phyloP scores from a whole-genome alignment of 2,329 filamentous ascomycete genomes.

The Neonectria magnoliae region DNA sequence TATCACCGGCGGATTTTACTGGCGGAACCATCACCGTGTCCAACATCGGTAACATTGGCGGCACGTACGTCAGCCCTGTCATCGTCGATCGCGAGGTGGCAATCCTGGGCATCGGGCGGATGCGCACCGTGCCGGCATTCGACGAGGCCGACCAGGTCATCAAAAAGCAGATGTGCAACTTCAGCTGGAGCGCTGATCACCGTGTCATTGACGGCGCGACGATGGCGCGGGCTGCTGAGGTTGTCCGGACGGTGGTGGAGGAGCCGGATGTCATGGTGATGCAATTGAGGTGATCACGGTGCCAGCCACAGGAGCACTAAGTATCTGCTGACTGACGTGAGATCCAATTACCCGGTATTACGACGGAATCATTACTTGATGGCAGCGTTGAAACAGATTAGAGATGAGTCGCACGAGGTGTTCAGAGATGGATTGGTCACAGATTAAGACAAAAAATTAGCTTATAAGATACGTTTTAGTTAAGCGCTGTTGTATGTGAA shows the following conservation, averaged over 20 bases:
- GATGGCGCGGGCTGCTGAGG: slow-evolving; percentile 88
- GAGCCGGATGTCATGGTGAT: slow-evolving; percentile 88
- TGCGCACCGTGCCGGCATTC: slow-evolving; percentile 85
- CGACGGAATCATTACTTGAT: background rate
- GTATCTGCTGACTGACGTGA: slow-evolving; percentile 39
- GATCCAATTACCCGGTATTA: background rate
- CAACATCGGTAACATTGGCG: slow-evolving; percentile 95
- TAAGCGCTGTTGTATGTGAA: background rate
- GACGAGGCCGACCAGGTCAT: slow-evolving; percentile 68
- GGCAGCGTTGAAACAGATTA: background rate
- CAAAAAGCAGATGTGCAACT: slow-evolving; percentile 83
- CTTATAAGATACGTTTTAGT: background rate
- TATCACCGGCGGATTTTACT: slow-evolving; percentile 78
- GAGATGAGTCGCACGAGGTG: background rate
- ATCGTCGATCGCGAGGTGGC: slow-evolving; percentile 92
- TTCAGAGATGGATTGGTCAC: background rate
- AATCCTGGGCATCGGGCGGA: slow-evolving; percentile 87
- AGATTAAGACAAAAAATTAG: background rate
- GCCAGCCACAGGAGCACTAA: background rate
- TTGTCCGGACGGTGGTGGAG: slow-evolving; percentile 81
- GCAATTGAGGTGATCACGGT: slow-evolving; percentile 70
- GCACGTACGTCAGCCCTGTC: slow-evolving; percentile 89
- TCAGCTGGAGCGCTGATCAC: slow-evolving; percentile 98
- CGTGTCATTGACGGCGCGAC: slow-evolving; percentile 94
- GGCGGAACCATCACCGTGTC: slow-evolving; percentile 95